Percentiles rank a stretch among this genome's conserved stretches.
Evolutionary conservation across 495 filamentous ascomycete genomes (phyloP).

Genomic region (Aspergillus incahuasiensis): DNA sequence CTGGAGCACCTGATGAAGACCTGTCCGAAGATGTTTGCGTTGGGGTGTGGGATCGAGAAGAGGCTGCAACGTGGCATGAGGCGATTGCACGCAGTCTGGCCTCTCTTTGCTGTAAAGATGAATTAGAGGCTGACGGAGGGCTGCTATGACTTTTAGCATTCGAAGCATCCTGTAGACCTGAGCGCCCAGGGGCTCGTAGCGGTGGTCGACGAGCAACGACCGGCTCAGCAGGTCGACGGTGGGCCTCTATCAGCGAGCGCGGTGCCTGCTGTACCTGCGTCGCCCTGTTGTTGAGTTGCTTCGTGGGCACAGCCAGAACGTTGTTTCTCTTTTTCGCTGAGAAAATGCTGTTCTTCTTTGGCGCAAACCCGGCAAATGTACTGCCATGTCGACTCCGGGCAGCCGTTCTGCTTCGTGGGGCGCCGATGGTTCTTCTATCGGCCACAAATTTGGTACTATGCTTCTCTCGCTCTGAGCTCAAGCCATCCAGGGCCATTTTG

Average conservation of each 20-base stretch:
- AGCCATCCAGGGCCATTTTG: slow-evolving; percentile 44
- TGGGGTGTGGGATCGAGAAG: background rate
- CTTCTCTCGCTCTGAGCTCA: slow-evolving; percentile 45
- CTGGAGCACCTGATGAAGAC: background rate
- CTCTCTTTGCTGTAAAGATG: slow-evolving; percentile 28
- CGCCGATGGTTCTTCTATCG: slow-evolving; percentile 21
- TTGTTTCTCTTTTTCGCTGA: slow-evolving; percentile 31
- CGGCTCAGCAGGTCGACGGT: slow-evolving; percentile 29
- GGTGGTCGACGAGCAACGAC: slow-evolving; percentile 8
- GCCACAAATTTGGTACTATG: slow-evolving; percentile 44
- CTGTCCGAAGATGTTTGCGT: background rate
- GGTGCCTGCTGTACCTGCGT: slow-evolving; percentile 38
- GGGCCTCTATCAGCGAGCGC: slow-evolving; percentile 38
- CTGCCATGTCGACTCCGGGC: slow-evolving; percentile 23
- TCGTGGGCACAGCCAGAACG: slow-evolving; percentile 35
- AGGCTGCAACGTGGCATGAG: slow-evolving; percentile 17
- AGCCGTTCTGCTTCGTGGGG: slow-evolving; percentile 26
- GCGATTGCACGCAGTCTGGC: slow-evolving; percentile 28
- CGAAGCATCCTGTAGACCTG: slow-evolving; percentile 4
- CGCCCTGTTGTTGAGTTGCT: slow-evolving; percentile 35
- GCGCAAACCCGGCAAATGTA: slow-evolving; percentile 10
- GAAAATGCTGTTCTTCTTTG: slow-evolving; percentile 39
- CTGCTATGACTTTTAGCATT: slow-evolving; percentile 4
- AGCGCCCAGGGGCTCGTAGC: slow-evolving; percentile 23
- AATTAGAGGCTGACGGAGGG: background rate